Base-by-base conservation (phyloP, 2,329 filamentous ascomycete genomes). In the Chaetomiaceae sp. region DNA sequence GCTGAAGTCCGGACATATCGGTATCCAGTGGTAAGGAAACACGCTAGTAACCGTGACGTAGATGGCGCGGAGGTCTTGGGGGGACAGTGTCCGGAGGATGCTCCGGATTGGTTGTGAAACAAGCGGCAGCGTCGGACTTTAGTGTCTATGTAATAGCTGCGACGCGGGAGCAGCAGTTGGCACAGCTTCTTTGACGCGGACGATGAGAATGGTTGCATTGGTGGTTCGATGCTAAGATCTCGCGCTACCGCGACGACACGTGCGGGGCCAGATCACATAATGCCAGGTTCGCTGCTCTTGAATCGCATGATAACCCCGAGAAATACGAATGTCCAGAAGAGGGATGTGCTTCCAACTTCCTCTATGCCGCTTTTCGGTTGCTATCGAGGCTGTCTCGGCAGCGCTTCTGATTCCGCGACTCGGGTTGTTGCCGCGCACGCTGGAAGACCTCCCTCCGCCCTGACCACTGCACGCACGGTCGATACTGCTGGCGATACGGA, bases 241-340 rank as follows among this genome's bases (percentile, higher is more conserved):
- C 37, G 20, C 52, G 45, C 48, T 54, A 49, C 51, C 45, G 42
- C 47, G 27, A 34, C 38, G 23, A 48, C 54, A 57, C 51, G 55
- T 54, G 55, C 48, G 13, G 23, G 21, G 16, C 37, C 11, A 41
- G 54, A 57, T 57, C 43, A 25, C 34, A 38, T 41, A 34, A 49
- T 46, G 48, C 40, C 29, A 29, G 38, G 29, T 33, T n/a, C 23
- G 30, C 25, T 14, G 30, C 25, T 14, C 16, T 33, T 37, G 43
- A 48, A 18, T 36, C 37, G 53, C 38, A 48, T 43, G n/a, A 47
- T n/a, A 29, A 3, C 32, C 29, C n/a, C 9, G n/a, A 40, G 14
- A 23, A 5, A 23, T 21, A n/a, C 25, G 9, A 5, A 27, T 5
- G 25, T 5, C 5, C 5, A 27, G 25, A 27, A 27, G 25, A 9